Evolutionary conservation across 176 grass and related monocot species (phyloP).

Genomic region (Phragmites australis): DNA sequence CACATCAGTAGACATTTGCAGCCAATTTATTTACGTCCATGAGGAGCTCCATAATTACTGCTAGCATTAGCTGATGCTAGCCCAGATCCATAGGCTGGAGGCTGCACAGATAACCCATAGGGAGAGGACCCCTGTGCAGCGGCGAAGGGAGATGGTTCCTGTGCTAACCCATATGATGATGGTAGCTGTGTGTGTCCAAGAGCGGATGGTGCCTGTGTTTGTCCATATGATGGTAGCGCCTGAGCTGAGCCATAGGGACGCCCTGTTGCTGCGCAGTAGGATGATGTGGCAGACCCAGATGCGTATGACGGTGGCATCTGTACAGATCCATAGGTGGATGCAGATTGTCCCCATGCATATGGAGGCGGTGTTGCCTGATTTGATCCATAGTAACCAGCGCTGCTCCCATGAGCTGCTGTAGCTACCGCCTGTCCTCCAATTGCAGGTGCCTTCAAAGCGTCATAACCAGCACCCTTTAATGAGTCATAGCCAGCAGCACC

Average conservation of each 20-base stretch:
- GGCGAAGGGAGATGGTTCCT: constrained; percentile 45
- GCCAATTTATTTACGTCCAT: constrained; percentile 43
- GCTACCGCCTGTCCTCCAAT: constrained; percentile 34
- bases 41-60: constrained; percentile 49
- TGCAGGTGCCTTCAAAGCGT: constrained; percentile 42
- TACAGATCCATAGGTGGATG: constrained; percentile 55
- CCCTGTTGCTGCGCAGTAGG: constrained; percentile 32
- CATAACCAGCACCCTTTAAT: constrained; percentile 50
- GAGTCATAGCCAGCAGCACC: constrained; percentile 41
- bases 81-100: constrained; percentile 51
- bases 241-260: constrained; percentile 51
- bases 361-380: constrained; percentile 37
- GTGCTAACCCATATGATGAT: constrained; percentile 54
- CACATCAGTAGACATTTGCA: neutral
- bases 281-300: constrained; percentile 33
- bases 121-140: constrained; percentile 45
- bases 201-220: constrained; percentile 45
- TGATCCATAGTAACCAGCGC: constrained; percentile 51
- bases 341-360: constrained; percentile 51
- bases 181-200: constrained; percentile 59
- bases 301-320: constrained; percentile 42
- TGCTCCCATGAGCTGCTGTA: constrained; percentile 34
- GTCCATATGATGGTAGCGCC: constrained; percentile 55
- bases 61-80: constrained; percentile 47
- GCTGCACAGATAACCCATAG: constrained; percentile 50